Evolutionary conservation across 768 basidiomycete species (phyloP).

Genomic region (Albatrellus ellisii): DNA sequence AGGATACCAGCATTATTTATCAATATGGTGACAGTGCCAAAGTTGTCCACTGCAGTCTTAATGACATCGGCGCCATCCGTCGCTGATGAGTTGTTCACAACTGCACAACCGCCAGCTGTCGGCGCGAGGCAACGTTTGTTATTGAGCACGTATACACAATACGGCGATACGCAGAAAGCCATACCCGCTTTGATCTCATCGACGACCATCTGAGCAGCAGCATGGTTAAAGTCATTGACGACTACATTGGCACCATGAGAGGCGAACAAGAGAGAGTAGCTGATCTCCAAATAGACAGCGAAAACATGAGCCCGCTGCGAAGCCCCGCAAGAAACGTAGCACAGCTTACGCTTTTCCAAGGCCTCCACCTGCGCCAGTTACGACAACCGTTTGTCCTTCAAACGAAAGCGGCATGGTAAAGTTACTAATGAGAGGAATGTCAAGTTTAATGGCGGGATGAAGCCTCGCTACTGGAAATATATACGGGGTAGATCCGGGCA

Average conservation of each 20-base stretch:
- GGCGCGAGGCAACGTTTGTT: neutral
- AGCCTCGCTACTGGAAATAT: too few species aligned
- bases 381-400: slow-evolving; percentile 81
- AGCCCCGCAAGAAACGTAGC: neutral
- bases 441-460: neutral
- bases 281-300: slow-evolving; percentile 18
- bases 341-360: slow-evolving; percentile 74
- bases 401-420: slow-evolving; percentile 49
- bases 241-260: slow-evolving; percentile 87
- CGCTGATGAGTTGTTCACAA: slow-evolving; percentile 76
- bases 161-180: slow-evolving; percentile 14
- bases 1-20: slow-evolving; percentile 96
- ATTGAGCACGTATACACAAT: neutral
- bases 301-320: neutral
- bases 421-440: neutral
- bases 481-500: slow-evolving; percentile 5
- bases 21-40: slow-evolving; percentile 75
- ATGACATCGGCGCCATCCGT: slow-evolving; percentile 82
- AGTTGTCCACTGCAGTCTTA: slow-evolving; percentile 72
- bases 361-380: slow-evolving; percentile 95
- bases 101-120: slow-evolving; percentile 80
- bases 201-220: slow-evolving; percentile 85
- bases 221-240: slow-evolving; percentile 86
- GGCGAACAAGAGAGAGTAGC: slow-evolving; percentile 89
- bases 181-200: slow-evolving; percentile 74